Evolutionary conservation across 768 basidiomycete genomes (phyloP), one percentile per base, ranked within the genome.

Genomic region (Artomyces pyxidatus): DNA sequence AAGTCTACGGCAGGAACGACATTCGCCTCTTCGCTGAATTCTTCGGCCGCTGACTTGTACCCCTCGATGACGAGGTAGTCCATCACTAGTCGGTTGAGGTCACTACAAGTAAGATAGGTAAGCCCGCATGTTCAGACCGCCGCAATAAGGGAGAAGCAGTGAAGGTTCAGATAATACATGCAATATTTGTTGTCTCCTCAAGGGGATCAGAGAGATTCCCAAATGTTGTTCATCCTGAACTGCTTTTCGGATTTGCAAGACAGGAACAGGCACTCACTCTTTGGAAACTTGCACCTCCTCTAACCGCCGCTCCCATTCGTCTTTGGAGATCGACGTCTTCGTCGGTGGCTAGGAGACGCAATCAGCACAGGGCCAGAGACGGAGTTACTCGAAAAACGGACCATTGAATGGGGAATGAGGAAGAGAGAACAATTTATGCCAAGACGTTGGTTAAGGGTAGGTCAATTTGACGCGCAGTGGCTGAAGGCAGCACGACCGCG

Each of bases 171-270:
- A 85, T 87, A 88, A 86, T 85, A 83, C 81, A 88, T 88, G 81
- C 82, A 83, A 79, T 72, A 64, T 75, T 74, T 77, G 69, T 61
- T 58, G 57, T 51, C 74, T 86, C 83, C 73, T 84, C 85, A 81
- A 71, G 56, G 60, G 63, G 66, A 61, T 90, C 92, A 85, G 95
- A 93, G 95, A 98, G 95, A 98, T 98, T 99, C 95, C 95, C 94
- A 97, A 84, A 65, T 63, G 71, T 66, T 69, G 71, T 66, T 87
- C 84, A 86, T 86, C 84, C 64, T 46, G 32, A 45, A 27, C 48
- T 43, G 43, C 19, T 47, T 43, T 38, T 44, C 39, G 28, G 43
- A 17, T 22, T 27, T 9, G 51, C 57, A 45, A 48, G 50, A 58
- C 54, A 49, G 42, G 48, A 45, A 21, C 14, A 22, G 43, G 42